Evolutionary conservation across 1,284 basidiomycete species (phyloP), one percentile per base, ranked within the genome.

Genomic region (Omphalotus olearius): DNA sequence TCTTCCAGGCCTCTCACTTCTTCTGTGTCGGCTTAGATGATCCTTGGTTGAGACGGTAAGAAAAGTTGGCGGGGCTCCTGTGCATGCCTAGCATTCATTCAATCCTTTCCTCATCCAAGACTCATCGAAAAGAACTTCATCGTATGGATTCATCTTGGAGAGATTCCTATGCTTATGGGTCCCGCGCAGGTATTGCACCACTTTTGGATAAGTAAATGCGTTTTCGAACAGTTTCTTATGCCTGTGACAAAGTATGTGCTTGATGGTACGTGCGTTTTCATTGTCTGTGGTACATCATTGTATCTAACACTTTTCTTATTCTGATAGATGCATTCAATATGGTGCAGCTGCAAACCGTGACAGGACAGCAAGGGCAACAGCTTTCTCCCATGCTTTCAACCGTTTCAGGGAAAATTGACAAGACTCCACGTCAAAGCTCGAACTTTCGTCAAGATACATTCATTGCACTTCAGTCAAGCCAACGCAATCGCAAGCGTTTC

Each of bases 11-110:
- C 7, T 51, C 50, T 25, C 50, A 39, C 17, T 55, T 55, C 39
- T 55, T 55, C 41, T 55, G 54, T 37, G 37, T 20, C 17, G 50
- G 46, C 18, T 46, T 47, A 37, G 37, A 50, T 33, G 54, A 55
- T 51, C 33, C 41, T 14, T 55, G 54, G 54, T 33, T 52, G 16
- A 45, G 50, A 45, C 18, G 20, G 50, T 52, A 33, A 10, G 50
- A 37, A 26, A 9, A 13, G 25, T 23, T 23, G 23, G 5, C 23
- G 23, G 3, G 23, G 23, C 5, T 23, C 23, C 23, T 23, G 23
- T 23, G 23, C 23, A 23, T 23, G 23, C 23, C 23, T 23, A 23
- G 23, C 23, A 23, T 23, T 23, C 23, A 23, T 3, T 23, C 23
- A 23, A 23, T 23, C 14, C 17, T 39, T 25, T n/a, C 13, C 14